These are phyloP conservation scores for Ligustrum vulgare DNA, from an alignment of 257 asterid genomes.

Conservation along the genomic window DNA sequence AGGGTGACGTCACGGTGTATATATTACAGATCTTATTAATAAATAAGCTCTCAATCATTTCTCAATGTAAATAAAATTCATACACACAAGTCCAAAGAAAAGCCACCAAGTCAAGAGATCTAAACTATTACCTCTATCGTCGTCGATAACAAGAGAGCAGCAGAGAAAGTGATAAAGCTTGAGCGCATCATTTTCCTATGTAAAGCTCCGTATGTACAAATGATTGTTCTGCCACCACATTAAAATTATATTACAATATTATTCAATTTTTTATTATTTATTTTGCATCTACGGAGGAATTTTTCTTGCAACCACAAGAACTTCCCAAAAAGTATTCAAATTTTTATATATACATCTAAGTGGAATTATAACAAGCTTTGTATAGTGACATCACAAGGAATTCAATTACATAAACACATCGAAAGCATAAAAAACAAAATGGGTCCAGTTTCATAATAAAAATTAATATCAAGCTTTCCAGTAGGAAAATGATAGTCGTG, in stretches of 20 bases:
- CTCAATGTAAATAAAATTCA: not conserved
- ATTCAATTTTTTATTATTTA: not conserved
- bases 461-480: too few species aligned
- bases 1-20: not conserved
- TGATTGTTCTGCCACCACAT: constrained; percentile 76
- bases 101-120: not conserved
- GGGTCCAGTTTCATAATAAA: too few species aligned
- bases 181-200: constrained; percentile 90
- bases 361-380: constrained; percentile 53
- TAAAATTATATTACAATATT: not conserved
- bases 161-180: constrained; percentile 97
- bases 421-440: too few species aligned
- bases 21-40: not conserved
- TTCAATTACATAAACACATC: too few species aligned
- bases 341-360: not conserved
- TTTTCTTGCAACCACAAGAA: not conserved
- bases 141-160: constrained; percentile 94
- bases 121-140: constrained; percentile 70
- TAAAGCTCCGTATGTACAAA: constrained; percentile 88
- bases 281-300: not conserved
- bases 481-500: too few species aligned
- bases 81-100: constrained; percentile 13
- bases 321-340: too few species aligned
- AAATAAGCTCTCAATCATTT: not conserved
- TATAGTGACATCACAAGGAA: constrained; percentile 49